Percentiles rank a stretch among this genome's conserved stretches.
Conservation (phyloP, 1,284 basidiomycete genomes). For the Ceratobasidium sp. region DNA sequence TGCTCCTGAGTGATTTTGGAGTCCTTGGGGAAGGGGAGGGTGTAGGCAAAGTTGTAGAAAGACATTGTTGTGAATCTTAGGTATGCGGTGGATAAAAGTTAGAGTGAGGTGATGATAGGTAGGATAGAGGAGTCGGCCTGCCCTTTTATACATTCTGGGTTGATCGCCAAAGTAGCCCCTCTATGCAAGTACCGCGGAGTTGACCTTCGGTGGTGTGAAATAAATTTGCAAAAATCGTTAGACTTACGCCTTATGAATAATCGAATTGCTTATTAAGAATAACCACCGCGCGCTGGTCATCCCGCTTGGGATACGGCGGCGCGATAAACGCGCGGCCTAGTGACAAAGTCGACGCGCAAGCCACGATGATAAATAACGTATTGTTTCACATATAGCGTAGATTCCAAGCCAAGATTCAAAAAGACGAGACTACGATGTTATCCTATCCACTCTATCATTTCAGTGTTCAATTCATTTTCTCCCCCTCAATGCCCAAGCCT, state of each 20-base stretch:
- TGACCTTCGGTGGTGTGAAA: too few relatives aligned
- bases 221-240: too few relatives aligned
- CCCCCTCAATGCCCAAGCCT: conserved; percentile 51
- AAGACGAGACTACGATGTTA: neutral
- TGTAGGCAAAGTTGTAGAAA: conserved; percentile 37
- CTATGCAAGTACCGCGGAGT: too few relatives aligned
- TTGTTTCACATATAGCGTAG: neutral
- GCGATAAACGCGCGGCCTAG: too few relatives aligned
- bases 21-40: conserved; percentile 33
- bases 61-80: conserved; percentile 6
- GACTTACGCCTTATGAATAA: too few relatives aligned
- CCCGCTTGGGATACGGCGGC: too few relatives aligned
- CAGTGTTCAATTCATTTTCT: neutral
- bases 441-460: neutral
- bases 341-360: too few relatives aligned
- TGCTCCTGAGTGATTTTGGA: conserved; percentile 37
- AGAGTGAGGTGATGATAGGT: conserved; percentile 2
- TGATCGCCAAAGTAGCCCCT: too few relatives aligned
- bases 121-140: neutral
- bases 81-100: neutral
- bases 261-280: too few relatives aligned
- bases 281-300: too few relatives aligned
- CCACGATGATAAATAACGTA: too few relatives aligned
- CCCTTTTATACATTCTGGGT: conserved; percentile 2
- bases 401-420: conserved; percentile 9